Base-by-base conservation (phyloP, 2,329 filamentous ascomycete genomes). In the Balansia obtecta region DNA sequence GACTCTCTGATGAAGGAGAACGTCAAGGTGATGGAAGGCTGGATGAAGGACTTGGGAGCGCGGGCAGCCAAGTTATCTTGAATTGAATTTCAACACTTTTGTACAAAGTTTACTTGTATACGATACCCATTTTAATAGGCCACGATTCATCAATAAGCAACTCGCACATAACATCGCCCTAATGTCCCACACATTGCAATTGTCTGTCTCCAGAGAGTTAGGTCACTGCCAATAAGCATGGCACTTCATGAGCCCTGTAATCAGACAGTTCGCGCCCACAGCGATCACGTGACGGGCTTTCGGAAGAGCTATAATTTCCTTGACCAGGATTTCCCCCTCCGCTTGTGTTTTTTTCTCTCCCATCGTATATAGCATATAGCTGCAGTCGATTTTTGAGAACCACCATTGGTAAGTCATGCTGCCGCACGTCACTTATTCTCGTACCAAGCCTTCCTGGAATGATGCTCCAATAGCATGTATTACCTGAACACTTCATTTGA, bases 11-110 rank as follows among this genome's bases (percentile, higher is more conserved):
- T 94, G 71, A 79, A 79, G 56, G 79, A 76, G 47, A 98, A 98
- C 66, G 82, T 90, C 66, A 82, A 85, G 59, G 77, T 86, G n/a
- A 83, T 97, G 54, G 86, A 91, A 57, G 81, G 80, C 40, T 96
- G 90, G 88, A 87, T 97, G 4, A 87, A 86, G 65, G 87, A 85
- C 51, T 68, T 98, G 50, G 91, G 97, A 69, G 78, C 74, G 60
- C 85, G 86, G 66, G 75, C 96, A 65, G 76, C 76, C 53, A 76
- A 75, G 57, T 65, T 85, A 62, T 71, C 71, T 52, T 65, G 61
- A 56, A 38, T 52, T 65, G 61, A 56, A 38, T 44, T 54, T 58
- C 16, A 41, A 7, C 9, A 27, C 33, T 16, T 13, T 30, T 7
- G 15, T 8, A 16, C 10, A 12, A 8, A n/a, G 15, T 32, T 37